A percentile compares a stretch with the other conserved stretches of the same genome.
phyloP scores from a whole-genome alignment of 129 eudicot species.

The Rutidosis leptorrhynchoides region DNA sequence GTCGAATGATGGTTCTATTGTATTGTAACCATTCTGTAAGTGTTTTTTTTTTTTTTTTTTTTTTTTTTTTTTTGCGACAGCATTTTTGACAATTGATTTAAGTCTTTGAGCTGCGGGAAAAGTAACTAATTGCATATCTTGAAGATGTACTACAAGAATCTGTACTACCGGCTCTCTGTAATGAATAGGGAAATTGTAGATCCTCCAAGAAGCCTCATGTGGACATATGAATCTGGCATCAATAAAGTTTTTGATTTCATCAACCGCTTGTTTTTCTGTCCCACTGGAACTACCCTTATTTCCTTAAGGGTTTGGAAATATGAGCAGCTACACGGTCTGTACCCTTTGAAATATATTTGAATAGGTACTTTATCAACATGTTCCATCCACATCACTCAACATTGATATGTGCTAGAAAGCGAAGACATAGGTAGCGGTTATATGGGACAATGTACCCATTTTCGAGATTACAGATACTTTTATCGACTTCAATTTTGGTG shows the following conservation, averaged over 20 bases:
- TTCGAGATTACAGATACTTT: neutral
- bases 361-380: constrained; percentile 9
- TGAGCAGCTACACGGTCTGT: neutral
- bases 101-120: neutral
- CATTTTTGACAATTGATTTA: too few relatives aligned
- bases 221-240: neutral
- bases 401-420: neutral
- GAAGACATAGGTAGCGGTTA: neutral
- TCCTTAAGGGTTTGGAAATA: too few relatives aligned
- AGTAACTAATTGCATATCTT: neutral
- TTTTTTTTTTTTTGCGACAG: too few relatives aligned
- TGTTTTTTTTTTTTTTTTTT: too few relatives aligned
- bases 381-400: neutral
- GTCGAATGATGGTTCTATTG: too few relatives aligned
- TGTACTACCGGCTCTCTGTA: constrained; percentile 5
- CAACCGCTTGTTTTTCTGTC: neutral
- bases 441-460: neutral
- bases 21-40: too few relatives aligned
- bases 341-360: neutral
- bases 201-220: constrained; percentile 26
- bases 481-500: neutral
- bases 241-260: constrained; percentile 10
- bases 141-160: constrained; percentile 18
- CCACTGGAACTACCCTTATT: too few relatives aligned
- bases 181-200: constrained; percentile 22